Percentiles rank a stretch among this genome's conserved stretches.
phyloP scores from a whole-genome alignment of 345 rosid genomes.

The Linum lewisii region DNA sequence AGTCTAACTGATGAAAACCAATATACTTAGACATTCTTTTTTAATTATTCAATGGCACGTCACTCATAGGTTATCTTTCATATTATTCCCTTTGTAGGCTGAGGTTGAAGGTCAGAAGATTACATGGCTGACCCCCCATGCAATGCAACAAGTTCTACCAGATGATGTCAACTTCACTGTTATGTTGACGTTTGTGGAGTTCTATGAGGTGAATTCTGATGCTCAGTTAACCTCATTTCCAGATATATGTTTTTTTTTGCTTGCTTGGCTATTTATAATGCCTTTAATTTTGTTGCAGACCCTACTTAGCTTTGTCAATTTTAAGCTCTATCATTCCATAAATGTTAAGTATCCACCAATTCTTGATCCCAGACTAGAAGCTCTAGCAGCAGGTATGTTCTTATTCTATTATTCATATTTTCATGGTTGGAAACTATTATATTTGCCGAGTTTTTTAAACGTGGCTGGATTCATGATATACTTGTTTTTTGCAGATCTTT shows the following conservation, averaged over 20 bases:
- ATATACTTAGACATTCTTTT: background rate
- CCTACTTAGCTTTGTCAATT: slow-evolving; percentile 72
- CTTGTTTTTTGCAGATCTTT: slow-evolving; percentile 56
- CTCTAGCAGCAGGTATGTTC: slow-evolving; percentile 74
- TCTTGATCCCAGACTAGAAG: slow-evolving; percentile 79
- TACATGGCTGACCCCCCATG: slow-evolving; percentile 93
- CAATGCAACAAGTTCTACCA: slow-evolving; percentile 82
- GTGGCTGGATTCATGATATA: background rate
- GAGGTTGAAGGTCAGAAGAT: slow-evolving; percentile 92
- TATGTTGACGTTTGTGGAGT: slow-evolving; percentile 80
- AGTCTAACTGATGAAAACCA: background rate
- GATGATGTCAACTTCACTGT: slow-evolving; percentile 84
- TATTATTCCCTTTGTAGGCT: slow-evolving; percentile 43
- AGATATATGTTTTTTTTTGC: background rate
- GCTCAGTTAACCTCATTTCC: background rate
- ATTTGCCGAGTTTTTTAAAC: background rate
- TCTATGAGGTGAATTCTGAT: slow-evolving; percentile 57
- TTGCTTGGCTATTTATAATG: background rate
- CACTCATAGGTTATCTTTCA: slow-evolving; percentile 6
- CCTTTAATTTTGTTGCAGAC: slow-evolving; percentile 48
- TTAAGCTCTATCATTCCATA: slow-evolving; percentile 68
- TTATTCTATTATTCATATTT: background rate
- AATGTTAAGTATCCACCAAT: slow-evolving; percentile 85
- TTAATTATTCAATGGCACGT: background rate
- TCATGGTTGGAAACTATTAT: background rate